Base-by-base conservation (phyloP, 2,329 filamentous ascomycete genomes). In the Fulvia fulva region DNA sequence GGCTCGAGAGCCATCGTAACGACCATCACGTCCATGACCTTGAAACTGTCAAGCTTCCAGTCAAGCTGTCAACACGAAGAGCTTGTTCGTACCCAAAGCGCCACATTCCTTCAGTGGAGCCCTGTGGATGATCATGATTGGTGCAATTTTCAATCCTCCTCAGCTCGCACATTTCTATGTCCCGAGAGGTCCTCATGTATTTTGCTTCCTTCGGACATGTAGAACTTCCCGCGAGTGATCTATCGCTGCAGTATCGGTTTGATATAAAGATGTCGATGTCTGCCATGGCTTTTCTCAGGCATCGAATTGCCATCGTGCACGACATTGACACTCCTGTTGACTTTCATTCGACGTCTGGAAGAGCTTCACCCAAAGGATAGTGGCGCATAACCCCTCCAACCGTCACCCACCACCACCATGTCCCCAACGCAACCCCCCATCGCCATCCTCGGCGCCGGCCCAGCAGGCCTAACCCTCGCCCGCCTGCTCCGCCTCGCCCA, bases 371-470 rank as follows among this genome's bases (percentile, higher is more conserved):
- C n/a, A n/a, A n/a, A n/a, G n/a, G n/a, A n/a, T n/a, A n/a, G n/a
- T n/a, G n/a, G n/a, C n/a, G n/a, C n/a, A n/a, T n/a, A n/a, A n/a
- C n/a, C n/a, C n/a, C n/a, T n/a, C n/a, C n/a, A n/a, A n/a, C n/a
- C n/a, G n/a, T n/a, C n/a, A n/a, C n/a, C n/a, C 8, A 25, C 25
- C 1, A 2, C 22, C 45, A 56, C n/a, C 11, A 51, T 56, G 54
- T 32, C 45, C 9, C n/a, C 22, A n/a, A n/a, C 21, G 4, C 21
- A 60, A 21, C 46, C 53, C 12, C n/a, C 19, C 16, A 68, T 70
- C 30, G 69, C 67, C 23, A 70, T 71, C 45, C 57, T 71, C 12
- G 70, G 70, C 16, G 67, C 68, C 14, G 69, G 70, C 6, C 70
- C 69, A 21, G 59, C 59, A 26, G 69, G 69, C 19, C 60, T 69